phyloP scores from a whole-genome alignment of 2,329 filamentous ascomycete genomes.

The Epichloe brachyelytri region DNA sequence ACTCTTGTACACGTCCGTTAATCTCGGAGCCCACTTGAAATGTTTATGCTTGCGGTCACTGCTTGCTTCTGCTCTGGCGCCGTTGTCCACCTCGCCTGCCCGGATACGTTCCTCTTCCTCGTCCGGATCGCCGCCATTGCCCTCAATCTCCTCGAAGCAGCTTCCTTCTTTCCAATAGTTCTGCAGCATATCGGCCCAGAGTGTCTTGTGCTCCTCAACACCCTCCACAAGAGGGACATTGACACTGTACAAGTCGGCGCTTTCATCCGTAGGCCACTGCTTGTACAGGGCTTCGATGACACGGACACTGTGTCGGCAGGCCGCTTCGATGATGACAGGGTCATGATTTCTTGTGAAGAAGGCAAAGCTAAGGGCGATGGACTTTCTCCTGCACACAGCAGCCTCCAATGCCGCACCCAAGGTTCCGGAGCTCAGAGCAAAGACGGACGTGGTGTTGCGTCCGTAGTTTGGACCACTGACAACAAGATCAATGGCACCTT shows the following conservation, averaged over 20 bases:
- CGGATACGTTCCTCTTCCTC: constrained; percentile 64
- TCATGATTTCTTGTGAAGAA: constrained; percentile 83
- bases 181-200: constrained; percentile 80
- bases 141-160: constrained; percentile 72
- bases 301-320: constrained; percentile 58
- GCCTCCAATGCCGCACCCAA: constrained; percentile 67
- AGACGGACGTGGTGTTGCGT: constrained; percentile 68
- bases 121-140: constrained; percentile 48
- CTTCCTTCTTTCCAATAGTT: constrained; percentile 80
- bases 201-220: constrained; percentile 55
- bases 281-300: constrained; percentile 67
- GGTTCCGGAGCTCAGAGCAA: constrained; percentile 65
- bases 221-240: constrained; percentile 79
- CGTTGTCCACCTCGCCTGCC: constrained; percentile 35
- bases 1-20: constrained; percentile 75
- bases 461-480: constrained; percentile 75
- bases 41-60: constrained; percentile 61
- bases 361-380: constrained; percentile 80
- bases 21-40: constrained; percentile 88
- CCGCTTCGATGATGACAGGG: constrained; percentile 63
- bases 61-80: not conserved
- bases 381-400: constrained; percentile 53
- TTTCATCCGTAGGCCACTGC: constrained; percentile 55
- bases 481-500: constrained; percentile 61
- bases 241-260: constrained; percentile 75